Evolutionary conservation across 2,329 filamentous ascomycete genomes (phyloP).

Genomic region (Claviceps arundinis): DNA sequence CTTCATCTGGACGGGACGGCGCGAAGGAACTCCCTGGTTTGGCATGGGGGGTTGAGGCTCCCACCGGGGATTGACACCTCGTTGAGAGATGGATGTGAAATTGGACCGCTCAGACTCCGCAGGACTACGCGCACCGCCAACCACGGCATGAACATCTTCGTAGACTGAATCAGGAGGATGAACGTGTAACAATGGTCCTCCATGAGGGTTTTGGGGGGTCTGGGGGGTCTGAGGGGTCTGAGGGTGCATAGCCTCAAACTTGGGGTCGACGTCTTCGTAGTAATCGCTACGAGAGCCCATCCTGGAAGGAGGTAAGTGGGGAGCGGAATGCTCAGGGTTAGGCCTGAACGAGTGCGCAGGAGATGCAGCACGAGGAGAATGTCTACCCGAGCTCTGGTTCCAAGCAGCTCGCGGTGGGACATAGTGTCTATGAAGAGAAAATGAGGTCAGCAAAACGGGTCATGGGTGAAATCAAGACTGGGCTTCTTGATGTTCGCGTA

Average conservation of each 20-base stretch:
- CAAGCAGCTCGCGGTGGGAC: slow-evolving; percentile 43
- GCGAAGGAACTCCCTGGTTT: slow-evolving; percentile 28
- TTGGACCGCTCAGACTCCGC: slow-evolving; percentile 67
- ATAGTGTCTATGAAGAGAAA: slow-evolving; percentile 28
- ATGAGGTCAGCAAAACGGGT: background rate
- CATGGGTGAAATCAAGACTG: background rate
- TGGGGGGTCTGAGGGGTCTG: slow-evolving; percentile 24
- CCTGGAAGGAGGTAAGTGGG: slow-evolving; percentile 21
- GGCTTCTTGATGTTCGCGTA: slow-evolving; percentile 24
- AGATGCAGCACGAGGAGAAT: slow-evolving; percentile 32
- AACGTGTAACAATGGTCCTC: slow-evolving; percentile 13
- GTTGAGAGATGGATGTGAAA: slow-evolving; percentile 83
- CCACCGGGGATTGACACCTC: slow-evolving; percentile 82
- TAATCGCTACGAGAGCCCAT: slow-evolving; percentile 39
- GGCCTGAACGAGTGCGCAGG: slow-evolving; percentile 25
- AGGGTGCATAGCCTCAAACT: slow-evolving; percentile 36
- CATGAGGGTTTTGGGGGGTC: slow-evolving; percentile 26
- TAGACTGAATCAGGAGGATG: slow-evolving; percentile 31
- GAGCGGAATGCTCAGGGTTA: slow-evolving; percentile 23
- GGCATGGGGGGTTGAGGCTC: slow-evolving; percentile 38
- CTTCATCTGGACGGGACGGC: slow-evolving; percentile 37
- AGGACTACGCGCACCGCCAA: slow-evolving; percentile 50
- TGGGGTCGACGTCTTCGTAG: slow-evolving; percentile 88
- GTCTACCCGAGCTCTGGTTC: slow-evolving; percentile 32
- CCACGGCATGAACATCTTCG: slow-evolving; percentile 46